Conservation (phyloP, 345 rosid species). For the Cardamine chenopodiifolia region DNA sequence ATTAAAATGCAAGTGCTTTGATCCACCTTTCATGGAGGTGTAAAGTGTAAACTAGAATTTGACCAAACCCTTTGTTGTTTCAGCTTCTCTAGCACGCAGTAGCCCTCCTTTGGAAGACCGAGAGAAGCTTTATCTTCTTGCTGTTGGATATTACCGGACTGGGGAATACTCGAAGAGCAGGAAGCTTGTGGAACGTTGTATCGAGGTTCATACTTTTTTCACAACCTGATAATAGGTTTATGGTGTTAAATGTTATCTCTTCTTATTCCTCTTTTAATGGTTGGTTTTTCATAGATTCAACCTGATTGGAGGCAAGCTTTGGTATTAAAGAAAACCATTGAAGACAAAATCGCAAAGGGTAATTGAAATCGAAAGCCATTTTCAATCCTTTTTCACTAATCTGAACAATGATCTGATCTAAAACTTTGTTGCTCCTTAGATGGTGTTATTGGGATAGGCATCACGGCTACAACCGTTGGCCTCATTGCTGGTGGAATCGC, state of each 20-base stretch:
- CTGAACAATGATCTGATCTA: constrained; percentile 10
- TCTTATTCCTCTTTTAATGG: background rate
- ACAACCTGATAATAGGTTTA: background rate
- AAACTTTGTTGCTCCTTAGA: constrained; percentile 45
- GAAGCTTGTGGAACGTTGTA: constrained; percentile 63
- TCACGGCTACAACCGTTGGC: constrained; percentile 83
- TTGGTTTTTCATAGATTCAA: constrained; percentile 53
- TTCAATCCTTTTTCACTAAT: background rate
- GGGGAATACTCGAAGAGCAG: constrained; percentile 74
- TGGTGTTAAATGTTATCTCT: background rate
- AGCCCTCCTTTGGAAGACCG: constrained; percentile 55
- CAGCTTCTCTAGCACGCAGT: constrained; percentile 62
- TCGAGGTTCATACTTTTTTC: constrained; percentile 52
- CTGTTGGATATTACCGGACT: constrained; percentile 73
- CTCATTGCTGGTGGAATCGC: constrained; percentile 81
- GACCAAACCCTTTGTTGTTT: constrained; percentile 14
- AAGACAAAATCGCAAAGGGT: constrained; percentile 74
- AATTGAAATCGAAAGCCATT: background rate
- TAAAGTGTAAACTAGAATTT: background rate
- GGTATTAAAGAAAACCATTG: constrained; percentile 64
- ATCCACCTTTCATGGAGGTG: background rate
- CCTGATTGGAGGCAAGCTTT: constrained; percentile 90
- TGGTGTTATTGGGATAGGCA: constrained; percentile 88
- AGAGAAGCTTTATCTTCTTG: constrained; percentile 84
- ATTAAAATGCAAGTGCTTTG: background rate